These are phyloP conservation scores for Hawksworthiomyces lignivorus DNA, from an alignment of 2,329 filamentous ascomycete species.

Conservation along the genomic window DNA sequence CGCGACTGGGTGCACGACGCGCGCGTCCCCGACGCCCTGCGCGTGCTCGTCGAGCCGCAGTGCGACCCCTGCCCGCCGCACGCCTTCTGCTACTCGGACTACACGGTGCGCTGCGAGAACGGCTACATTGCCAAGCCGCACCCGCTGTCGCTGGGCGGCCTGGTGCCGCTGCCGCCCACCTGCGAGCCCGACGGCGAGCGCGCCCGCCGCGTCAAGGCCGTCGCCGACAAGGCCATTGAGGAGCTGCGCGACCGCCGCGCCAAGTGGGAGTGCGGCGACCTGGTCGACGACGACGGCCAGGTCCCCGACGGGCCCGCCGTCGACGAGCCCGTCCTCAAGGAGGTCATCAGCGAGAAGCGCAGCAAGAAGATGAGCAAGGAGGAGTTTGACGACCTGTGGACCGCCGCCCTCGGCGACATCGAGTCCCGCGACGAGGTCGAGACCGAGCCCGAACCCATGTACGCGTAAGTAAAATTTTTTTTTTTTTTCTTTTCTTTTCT, in stretches of 20 bases:
- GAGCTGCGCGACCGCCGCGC: conserved; percentile 78
- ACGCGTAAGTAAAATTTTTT: conserved; percentile 41
- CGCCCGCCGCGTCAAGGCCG: conserved; percentile 73
- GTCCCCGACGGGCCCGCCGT: conserved; percentile 50
- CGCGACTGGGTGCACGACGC: conserved; percentile 36
- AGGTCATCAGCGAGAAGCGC: conserved; percentile 65
- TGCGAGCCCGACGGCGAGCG: conserved; percentile 96
- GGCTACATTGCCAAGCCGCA: conserved; percentile 83
- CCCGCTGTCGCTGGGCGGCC: conserved; percentile 70
- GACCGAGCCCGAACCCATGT: conserved; percentile 31
- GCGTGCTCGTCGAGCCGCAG: conserved; percentile 62
- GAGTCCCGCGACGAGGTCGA: conserved; percentile 54
- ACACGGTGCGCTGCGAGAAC: conserved; percentile 71
- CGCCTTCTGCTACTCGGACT: conserved; percentile 76
- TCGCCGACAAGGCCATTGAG: conserved; percentile 82
- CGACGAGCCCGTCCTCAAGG: conserved; percentile 67
- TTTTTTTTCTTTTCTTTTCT: neutral
- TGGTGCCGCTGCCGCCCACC: conserved; percentile 78
- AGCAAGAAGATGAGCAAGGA: conserved; percentile 76
- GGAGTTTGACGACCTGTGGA: conserved; percentile 88
- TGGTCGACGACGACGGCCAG: conserved; percentile 53
- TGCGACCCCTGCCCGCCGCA: conserved; percentile 89
- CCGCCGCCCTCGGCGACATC: conserved; percentile 65
- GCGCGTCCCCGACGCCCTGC: conserved; percentile 64
- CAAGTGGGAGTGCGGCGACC: conserved; percentile 81